Conservation (phyloP, 768 basidiomycete species). For the Rhizopogon vinicolor region DNA sequence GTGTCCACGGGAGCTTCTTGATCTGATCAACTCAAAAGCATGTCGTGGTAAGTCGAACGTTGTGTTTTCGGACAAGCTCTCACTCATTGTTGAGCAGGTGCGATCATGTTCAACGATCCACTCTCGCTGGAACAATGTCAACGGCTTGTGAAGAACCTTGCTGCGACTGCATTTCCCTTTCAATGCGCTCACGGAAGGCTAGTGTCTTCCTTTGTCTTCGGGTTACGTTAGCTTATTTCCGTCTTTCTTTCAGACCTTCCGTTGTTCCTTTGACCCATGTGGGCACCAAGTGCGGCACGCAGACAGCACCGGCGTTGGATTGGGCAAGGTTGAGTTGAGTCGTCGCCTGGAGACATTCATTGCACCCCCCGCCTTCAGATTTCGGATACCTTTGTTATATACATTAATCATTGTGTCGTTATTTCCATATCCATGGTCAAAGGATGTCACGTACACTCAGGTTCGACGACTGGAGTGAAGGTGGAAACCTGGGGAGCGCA, state of each 20-base stretch:
- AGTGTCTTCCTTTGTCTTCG: background rate
- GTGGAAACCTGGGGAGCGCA: background rate
- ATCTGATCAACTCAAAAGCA: constrained; percentile 91
- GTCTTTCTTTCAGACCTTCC: constrained; percentile 39
- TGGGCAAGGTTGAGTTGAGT: constrained; percentile 15
- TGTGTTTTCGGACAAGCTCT: background rate
- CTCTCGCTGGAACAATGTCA: constrained; percentile 66
- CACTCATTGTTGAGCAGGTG: constrained; percentile 48
- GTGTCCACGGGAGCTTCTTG: constrained; percentile 80
- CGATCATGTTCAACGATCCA: constrained; percentile 94
- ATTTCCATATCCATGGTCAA: background rate
- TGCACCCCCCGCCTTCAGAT: background rate
- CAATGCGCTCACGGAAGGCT: constrained; percentile 96
- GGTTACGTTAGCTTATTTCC: background rate
- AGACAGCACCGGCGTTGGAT: constrained; percentile 11
- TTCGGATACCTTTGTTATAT: constrained; percentile 1
- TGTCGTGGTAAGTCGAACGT: constrained; percentile 65
- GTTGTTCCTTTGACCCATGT: constrained; percentile 44
- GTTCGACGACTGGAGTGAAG: too few species aligned
- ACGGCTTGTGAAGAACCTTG: constrained; percentile 61
- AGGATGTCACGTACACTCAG: too few species aligned
- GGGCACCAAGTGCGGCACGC: constrained; percentile 9
- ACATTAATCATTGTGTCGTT: constrained; percentile 10
- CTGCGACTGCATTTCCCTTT: constrained; percentile 79
- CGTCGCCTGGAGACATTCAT: background rate